These are phyloP conservation scores for Ambrosia artemisiifolia DNA, from an alignment of 129 eudicot genomes.

Conservation along the genomic window DNA sequence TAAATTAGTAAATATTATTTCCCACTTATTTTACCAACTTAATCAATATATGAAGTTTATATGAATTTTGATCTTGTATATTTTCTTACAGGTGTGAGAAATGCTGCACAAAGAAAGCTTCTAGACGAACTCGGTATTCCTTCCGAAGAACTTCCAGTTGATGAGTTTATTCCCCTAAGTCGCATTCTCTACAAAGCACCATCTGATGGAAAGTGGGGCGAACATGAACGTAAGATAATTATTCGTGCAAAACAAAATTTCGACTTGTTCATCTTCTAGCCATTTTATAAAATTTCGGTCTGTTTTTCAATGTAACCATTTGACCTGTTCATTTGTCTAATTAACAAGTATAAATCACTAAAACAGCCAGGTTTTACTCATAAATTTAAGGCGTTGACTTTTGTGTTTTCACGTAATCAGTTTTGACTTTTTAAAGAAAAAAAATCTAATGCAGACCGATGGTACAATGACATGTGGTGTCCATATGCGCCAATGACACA, in stretches of 20 bases:
- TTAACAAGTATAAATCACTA: too few species aligned
- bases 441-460: too few species aligned
- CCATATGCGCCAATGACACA: too few species aligned
- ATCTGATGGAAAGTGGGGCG: slow-evolving; percentile 99
- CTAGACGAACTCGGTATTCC: slow-evolving; percentile 93
- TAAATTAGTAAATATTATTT: background rate
- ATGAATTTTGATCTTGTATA: background rate
- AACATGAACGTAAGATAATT: slow-evolving; percentile 76
- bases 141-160: slow-evolving; percentile 90
- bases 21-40: background rate
- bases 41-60: background rate
- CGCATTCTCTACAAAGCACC: slow-evolving; percentile 97
- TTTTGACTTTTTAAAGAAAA: too few species aligned
- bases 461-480: too few species aligned
- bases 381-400: too few species aligned
- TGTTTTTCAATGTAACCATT: background rate
- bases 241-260: background rate
- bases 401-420: too few species aligned
- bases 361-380: too few species aligned
- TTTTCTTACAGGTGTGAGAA: slow-evolving; percentile 60
- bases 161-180: slow-evolving; percentile 74
- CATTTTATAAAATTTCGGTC: background rate
- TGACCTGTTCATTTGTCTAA: too few species aligned
- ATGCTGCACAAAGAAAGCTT: slow-evolving; percentile 99
- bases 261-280: background rate